Evolutionary conservation across 805 yeast genomes (phyloP).

Genomic region (Priceomyces carsonii): DNA sequence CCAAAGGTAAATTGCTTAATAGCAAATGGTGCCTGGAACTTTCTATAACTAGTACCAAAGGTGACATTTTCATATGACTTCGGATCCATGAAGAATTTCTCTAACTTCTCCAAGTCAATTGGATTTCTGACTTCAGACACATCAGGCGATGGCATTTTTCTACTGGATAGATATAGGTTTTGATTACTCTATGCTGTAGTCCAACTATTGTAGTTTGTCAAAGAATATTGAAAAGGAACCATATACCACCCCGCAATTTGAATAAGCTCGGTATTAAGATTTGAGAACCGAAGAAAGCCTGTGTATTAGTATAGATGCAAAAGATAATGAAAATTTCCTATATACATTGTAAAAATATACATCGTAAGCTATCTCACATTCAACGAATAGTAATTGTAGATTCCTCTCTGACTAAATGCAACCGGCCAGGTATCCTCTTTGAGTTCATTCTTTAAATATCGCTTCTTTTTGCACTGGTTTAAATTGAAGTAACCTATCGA

Average conservation of each 20-base stretch:
- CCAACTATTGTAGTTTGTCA: too few species aligned
- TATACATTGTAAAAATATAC: conserved; percentile 1
- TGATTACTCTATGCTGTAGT: conserved; percentile 1
- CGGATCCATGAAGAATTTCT: conserved; percentile 20
- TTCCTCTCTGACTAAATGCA: conserved; percentile 53
- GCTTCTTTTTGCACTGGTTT: conserved; percentile 30
- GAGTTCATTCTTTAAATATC: conserved; percentile 27
- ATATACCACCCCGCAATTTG: too few species aligned
- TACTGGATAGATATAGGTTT: background rate
- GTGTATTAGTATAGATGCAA: too few species aligned
- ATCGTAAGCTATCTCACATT: conserved; percentile 36
- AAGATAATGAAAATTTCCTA: background rate
- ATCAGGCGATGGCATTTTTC: conserved; percentile 12
- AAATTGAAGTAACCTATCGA: conserved; percentile 51
- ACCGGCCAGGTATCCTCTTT: conserved; percentile 50
- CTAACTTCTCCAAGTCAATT: conserved; percentile 25
- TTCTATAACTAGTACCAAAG: conserved; percentile 22
- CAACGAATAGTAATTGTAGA: conserved; percentile 57
- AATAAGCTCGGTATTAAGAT: too few species aligned
- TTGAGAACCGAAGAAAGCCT: too few species aligned
- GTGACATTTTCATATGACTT: conserved; percentile 14
- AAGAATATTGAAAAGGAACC: too few species aligned
- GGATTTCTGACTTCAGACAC: conserved; percentile 38
- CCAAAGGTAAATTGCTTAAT: conserved; percentile 60
- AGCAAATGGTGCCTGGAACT: conserved; percentile 27